Percentiles rank a stretch among this genome's conserved stretches.
These are phyloP conservation scores for Aristolochia contorta DNA, from an alignment of 164 flowering plant genomes.

Conservation along the genomic window DNA sequence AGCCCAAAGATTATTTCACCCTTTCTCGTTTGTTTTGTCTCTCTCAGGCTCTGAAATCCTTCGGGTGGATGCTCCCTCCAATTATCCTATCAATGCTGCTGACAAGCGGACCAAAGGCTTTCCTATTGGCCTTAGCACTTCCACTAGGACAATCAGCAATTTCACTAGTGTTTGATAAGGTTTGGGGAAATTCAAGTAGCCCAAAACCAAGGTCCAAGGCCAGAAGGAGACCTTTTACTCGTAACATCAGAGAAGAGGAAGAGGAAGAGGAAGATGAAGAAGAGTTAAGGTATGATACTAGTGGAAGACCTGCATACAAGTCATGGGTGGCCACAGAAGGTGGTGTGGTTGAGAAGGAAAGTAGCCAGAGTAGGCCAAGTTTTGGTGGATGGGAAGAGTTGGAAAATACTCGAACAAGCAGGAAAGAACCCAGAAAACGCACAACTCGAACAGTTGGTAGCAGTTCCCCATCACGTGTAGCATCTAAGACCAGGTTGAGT, in stretches of 20 bases:
- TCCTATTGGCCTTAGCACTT: constrained; percentile 57
- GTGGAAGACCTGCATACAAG: constrained; percentile 27
- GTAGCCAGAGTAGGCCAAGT: constrained; percentile 14
- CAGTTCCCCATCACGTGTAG: constrained; percentile 5
- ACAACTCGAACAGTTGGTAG: constrained; percentile 10
- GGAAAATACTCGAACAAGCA: constrained; percentile 17
- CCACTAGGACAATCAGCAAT: constrained; percentile 56
- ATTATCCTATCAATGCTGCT: constrained; percentile 43
- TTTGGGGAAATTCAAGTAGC: constrained; percentile 26
- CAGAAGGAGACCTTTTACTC: constrained; percentile 24
- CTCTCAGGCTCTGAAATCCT: constrained; percentile 62
- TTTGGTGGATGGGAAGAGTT: constrained; percentile 96
- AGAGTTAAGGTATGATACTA: constrained; percentile 6
- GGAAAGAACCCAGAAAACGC: constrained; percentile 10
- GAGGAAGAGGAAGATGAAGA: constrained; percentile 18
- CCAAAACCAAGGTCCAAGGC: constrained; percentile 26
- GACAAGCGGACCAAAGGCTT: constrained; percentile 65
- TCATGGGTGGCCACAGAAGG: constrained; percentile 34
- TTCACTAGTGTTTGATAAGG: constrained; percentile 41
- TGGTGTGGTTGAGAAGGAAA: constrained; percentile 20
- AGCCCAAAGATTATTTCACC: too few relatives aligned
- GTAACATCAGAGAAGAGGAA: neutral
- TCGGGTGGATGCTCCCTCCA: constrained; percentile 67
- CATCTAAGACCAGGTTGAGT: constrained; percentile 29
- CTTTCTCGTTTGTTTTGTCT: constrained; percentile 1